Conservation (phyloP, 192 early-diverging fungal species). For the Coemansia sp. region DNA sequence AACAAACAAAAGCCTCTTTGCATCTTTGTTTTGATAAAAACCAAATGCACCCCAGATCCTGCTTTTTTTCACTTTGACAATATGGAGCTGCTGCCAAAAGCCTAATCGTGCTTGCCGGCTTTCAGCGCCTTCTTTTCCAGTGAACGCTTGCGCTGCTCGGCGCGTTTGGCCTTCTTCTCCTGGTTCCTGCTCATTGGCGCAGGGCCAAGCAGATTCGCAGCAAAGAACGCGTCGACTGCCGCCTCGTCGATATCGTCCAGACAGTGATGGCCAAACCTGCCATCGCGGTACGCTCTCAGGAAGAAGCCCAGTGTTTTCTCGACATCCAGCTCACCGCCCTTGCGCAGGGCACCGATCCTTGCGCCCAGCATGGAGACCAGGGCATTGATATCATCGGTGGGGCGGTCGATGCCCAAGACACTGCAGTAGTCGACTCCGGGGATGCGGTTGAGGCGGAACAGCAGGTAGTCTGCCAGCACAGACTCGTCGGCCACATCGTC, state of each 20-base stretch:
- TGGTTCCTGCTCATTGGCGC: conserved; percentile 44
- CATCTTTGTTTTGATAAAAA: too few species aligned
- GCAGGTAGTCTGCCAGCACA: conserved; percentile 87
- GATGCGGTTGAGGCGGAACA: conserved; percentile 78
- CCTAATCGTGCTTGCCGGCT: not conserved
- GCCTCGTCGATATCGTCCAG: conserved; percentile 73
- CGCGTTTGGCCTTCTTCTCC: conserved; percentile 40
- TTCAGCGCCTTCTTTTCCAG: conserved; percentile 9
- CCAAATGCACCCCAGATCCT: too few species aligned
- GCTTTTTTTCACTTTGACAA: too few species aligned
- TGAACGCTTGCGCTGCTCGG: conserved; percentile 40
- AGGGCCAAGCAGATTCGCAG: conserved; percentile 12
- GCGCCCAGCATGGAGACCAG: conserved; percentile 65
- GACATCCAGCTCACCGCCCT: conserved; percentile 65
- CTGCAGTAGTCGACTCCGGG: conserved; percentile 55
- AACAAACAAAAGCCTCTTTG: not conserved
- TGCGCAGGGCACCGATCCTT: conserved; percentile 67
- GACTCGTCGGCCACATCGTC: conserved; percentile 79
- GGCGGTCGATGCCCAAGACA: conserved; percentile 58
- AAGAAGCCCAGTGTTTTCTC: conserved; percentile 70
- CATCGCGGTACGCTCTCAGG: conserved; percentile 78
- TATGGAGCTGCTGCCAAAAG: not conserved
- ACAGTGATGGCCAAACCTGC: conserved; percentile 75
- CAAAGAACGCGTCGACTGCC: conserved; percentile 57
- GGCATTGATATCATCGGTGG: conserved; percentile 71